These are phyloP conservation scores for Daldinia decipiens DNA, from an alignment of 495 filamentous ascomycete species.

Conservation along the genomic window DNA sequence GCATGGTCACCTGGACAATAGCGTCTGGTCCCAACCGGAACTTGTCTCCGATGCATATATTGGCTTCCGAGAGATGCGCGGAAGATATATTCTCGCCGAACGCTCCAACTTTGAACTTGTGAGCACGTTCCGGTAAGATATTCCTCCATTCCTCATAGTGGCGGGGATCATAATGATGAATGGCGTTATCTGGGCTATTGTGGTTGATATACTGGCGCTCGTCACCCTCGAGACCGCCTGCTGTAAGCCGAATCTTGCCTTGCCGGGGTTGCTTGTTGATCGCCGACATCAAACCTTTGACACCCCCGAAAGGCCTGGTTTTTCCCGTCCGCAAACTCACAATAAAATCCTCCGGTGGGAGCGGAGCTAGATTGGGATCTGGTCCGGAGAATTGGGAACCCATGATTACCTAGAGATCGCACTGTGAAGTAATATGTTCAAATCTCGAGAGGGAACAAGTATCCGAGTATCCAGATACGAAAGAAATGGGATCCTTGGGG, in stretches of 20 bases:
- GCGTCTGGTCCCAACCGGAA: conserved; percentile 48
- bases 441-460: not conserved
- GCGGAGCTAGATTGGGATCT: conserved; percentile 71
- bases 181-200: conserved; percentile 55
- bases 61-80: conserved; percentile 51
- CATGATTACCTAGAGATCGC: conserved; percentile 9
- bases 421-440: not conserved
- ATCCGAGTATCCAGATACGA: not conserved
- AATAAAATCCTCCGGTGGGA: conserved; percentile 61
- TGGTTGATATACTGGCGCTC: conserved; percentile 57
- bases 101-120: conserved; percentile 54
- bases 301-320: conserved; percentile 49
- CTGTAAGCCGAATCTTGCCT: conserved; percentile 46
- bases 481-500: not conserved
- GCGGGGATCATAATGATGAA: conserved; percentile 56
- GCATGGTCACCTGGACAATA: conserved; percentile 50
- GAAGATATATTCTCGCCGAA: conserved; percentile 61
- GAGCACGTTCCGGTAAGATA: conserved; percentile 45
- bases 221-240: conserved; percentile 52
- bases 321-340: conserved; percentile 54
- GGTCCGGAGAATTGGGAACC: conserved; percentile 66
- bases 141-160: conserved; percentile 56
- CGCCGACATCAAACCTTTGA: conserved; percentile 48
- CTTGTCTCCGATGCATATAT: conserved; percentile 59
- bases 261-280: conserved; percentile 56